Percentiles rank a stretch among this genome's conserved stretches.
These are phyloP conservation scores for Trichodelitschia bisporula DNA, from an alignment of 495 filamentous ascomycete species.

Conservation along the genomic window DNA sequence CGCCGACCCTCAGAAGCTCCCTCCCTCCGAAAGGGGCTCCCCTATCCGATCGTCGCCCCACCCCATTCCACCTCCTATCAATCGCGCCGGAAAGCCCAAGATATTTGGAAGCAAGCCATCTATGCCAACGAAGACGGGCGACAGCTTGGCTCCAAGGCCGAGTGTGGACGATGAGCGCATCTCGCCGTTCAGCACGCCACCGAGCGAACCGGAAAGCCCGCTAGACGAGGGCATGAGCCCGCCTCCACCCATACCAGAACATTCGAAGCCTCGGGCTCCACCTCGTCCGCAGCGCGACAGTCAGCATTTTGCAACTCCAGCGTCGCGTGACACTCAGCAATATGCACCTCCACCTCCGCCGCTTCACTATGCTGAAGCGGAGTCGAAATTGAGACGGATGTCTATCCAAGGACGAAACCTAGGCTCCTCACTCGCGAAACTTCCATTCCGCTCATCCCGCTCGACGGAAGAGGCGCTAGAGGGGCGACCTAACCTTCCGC, in stretches of 20 bases:
- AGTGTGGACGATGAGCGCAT: too few species aligned
- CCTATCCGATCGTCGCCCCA: constrained; percentile 6
- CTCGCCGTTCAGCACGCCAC: constrained; percentile 82
- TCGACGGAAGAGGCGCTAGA: too few species aligned
- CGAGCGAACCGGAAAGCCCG: constrained; percentile 42
- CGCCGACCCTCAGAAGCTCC: constrained; percentile 5
- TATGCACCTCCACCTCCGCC: constrained; percentile 1
- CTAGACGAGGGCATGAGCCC: constrained; percentile 12
- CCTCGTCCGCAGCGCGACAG: not conserved
- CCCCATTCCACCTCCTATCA: constrained; percentile 45
- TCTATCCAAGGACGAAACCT: too few species aligned
- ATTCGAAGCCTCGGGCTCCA: constrained; percentile 1
- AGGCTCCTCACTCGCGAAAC: too few species aligned
- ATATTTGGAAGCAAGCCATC: constrained; percentile 24
- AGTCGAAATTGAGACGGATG: too few species aligned
- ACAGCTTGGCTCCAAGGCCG: too few species aligned
- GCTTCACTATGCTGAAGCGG: too few species aligned
- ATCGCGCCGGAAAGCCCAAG: constrained; percentile 63
- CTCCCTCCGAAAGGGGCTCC: not conserved
- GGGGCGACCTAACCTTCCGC: too few species aligned
- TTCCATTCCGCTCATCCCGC: too few species aligned
- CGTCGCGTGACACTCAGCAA: not conserved
- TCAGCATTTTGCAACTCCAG: not conserved
- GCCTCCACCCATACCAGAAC: not conserved
- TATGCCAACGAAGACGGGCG: too few species aligned